Evolutionary conservation across 192 early-diverging fungal genomes (phyloP).

Genomic region (Rhizoclosmatium sp.): DNA sequence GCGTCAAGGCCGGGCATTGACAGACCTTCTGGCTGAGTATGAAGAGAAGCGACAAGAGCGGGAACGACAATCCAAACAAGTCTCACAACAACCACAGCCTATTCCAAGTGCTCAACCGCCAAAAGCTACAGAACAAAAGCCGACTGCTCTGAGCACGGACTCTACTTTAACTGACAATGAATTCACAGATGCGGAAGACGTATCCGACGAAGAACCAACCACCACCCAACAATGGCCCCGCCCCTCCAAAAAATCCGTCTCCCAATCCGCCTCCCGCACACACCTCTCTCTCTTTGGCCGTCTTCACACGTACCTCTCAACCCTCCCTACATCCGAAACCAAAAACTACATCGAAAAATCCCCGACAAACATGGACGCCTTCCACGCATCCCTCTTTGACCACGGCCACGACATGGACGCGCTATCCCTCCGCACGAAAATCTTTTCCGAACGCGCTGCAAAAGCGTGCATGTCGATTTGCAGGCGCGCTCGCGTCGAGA

Average conservation of each 20-base stretch:
- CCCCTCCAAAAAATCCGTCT: constrained; percentile 24
- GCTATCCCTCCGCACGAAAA: neutral
- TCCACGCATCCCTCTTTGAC: neutral
- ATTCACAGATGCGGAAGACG: neutral
- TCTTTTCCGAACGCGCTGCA: constrained; percentile 4
- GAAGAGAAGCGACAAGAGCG: neutral
- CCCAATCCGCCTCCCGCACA: neutral
- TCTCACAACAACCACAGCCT: neutral
- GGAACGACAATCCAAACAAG: neutral
- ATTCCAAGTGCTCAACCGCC: neutral
- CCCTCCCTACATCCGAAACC: constrained; percentile 1
- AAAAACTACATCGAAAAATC: neutral
- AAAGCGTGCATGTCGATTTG: constrained; percentile 5
- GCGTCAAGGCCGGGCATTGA: neutral
- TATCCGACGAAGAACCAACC: neutral
- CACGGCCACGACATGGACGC: constrained; percentile 18
- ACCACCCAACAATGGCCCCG: constrained; percentile 3
- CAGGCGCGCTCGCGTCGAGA: constrained; percentile 1
- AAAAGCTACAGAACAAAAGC: neutral
- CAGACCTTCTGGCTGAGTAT: constrained; percentile 3
- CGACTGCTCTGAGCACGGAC: neutral
- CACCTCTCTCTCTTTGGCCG: constrained; percentile 20
- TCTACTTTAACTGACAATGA: too few species aligned
- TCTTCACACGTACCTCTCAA: neutral
- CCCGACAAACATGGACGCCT: constrained; percentile 3